Base-by-base conservation (phyloP, 2,329 filamentous ascomycete species). In the Helotiales sp. region DNA sequence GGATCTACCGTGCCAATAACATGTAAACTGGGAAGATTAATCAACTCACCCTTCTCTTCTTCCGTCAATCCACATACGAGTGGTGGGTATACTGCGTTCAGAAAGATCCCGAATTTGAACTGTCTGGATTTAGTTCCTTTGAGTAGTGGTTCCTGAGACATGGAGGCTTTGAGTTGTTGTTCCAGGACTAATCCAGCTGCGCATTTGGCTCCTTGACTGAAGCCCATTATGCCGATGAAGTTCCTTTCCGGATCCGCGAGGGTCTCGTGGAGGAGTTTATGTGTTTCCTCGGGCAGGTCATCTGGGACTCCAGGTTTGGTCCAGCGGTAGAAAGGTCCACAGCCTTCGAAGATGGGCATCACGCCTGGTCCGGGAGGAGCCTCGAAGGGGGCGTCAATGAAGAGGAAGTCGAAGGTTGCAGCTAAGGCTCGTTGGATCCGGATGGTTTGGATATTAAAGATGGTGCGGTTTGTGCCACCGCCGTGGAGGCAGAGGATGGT, bases 311-410 rank as follows among this genome's bases (percentile, higher is more conserved):
- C 49, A 30, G 46, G 48, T 22, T 47, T 44, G 10, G 30, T 58
- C 65, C 65, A 67, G n/a, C 60, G 50, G 30, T 57, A 57, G 31
- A 59, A 67, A 5, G 65, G 63, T 13, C 54, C 62, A 25, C 62
- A 64, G 44, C 59, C 60, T 29, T 67, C 65, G 30, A 66, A 66
- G 36, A 90, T 85, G 13, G 79, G 72, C 19, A 84, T 72, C 13
- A 92, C 82, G 62, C 82, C 86, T 0, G 84, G 78, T 38, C 87
- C 85, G 0, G 88, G 75, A 2, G 77, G 70, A 63, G 83, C 87
- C 56, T 79, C 76, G 71, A 86, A 89, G 1, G 89, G 88, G 0
- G 79, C 89, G 65, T 92, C 83, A 63, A 83, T 84, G 74, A 88
- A 93, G 67, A 89, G 84, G 63, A 92, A 80, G 38, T 89, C 85